A percentile compares a stretch with the other conserved stretches of the same genome.
phyloP scores from a whole-genome alignment of 139 green algal genomes.

The Eudorina sp. region DNA sequence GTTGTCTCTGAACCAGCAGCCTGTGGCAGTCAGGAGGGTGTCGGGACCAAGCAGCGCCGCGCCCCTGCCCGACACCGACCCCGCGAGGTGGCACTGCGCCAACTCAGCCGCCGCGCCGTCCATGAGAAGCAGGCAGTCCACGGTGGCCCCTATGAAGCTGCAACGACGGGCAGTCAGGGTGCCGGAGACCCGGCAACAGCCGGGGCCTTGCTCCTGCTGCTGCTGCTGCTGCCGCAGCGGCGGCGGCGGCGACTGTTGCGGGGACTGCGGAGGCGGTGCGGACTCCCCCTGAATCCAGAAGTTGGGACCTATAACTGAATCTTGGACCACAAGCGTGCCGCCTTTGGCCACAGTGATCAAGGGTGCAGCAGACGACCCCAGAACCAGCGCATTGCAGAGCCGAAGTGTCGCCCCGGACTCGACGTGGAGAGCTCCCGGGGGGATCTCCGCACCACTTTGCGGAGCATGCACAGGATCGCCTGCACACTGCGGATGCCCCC shows the following conservation, averaged over 20 bases:
- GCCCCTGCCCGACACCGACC: not conserved
- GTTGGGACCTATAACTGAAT: not conserved
- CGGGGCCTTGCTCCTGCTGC: too few species aligned
- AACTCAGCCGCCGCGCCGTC: not conserved
- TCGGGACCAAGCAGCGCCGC: not conserved
- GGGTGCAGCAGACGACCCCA: not conserved
- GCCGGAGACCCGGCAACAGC: not conserved
- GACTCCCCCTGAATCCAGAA: too few species aligned
- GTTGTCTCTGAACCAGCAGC: not conserved
- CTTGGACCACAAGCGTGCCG: not conserved
- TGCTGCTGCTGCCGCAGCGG: not conserved
- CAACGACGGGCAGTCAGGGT: not conserved
- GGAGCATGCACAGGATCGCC: not conserved
- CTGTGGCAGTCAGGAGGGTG: not conserved
- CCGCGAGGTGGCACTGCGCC: not conserved
- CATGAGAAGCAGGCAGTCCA: not conserved
- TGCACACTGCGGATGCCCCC: too few species aligned
- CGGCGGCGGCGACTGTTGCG: too few species aligned
- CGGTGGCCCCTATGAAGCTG: not conserved
- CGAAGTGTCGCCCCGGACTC: not conserved
- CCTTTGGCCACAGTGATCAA: not conserved
- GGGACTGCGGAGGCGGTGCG: too few species aligned
- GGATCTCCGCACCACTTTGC: not conserved
- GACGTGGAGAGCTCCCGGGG: not conserved
- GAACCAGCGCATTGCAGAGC: not conserved